These are phyloP conservation scores for Lotus japonicus DNA, from an alignment of 306 rosid genomes.

Conservation along the genomic window DNA sequence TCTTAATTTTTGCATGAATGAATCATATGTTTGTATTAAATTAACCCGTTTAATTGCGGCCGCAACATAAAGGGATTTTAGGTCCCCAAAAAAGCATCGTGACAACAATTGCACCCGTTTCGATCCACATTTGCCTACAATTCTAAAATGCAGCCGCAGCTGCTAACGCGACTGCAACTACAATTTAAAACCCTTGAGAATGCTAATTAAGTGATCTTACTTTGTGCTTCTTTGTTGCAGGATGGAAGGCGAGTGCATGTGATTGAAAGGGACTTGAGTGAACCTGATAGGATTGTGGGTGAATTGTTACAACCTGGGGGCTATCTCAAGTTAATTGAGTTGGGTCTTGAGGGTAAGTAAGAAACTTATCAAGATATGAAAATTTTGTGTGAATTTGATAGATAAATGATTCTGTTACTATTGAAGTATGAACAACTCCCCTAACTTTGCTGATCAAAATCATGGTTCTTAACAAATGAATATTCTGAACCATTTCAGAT, in stretches of 20 bases:
- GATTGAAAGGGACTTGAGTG: constrained; percentile 60
- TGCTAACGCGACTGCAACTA: too few relatives aligned
- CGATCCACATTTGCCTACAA: too few relatives aligned
- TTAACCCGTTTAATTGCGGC: too few relatives aligned
- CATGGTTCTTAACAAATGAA: background rate
- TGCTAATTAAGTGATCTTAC: background rate
- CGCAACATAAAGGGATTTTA: too few relatives aligned
- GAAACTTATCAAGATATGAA: background rate
- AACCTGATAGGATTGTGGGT: constrained; percentile 86
- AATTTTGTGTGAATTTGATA: background rate
- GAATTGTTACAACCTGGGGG: constrained; percentile 93
- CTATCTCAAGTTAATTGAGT: constrained; percentile 64
- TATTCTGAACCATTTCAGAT: constrained; percentile 39
- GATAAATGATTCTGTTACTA: background rate
- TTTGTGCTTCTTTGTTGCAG: constrained; percentile 22
- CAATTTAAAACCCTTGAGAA: background rate
- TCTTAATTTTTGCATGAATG: background rate
- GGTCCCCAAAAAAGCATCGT: too few relatives aligned
- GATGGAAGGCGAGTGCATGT: constrained; percentile 56
- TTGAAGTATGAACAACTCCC: background rate
- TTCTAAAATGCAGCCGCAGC: too few relatives aligned
- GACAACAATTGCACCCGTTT: too few relatives aligned
- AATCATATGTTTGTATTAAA: constrained; percentile 1
- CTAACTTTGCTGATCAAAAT: background rate
- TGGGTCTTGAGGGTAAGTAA: constrained; percentile 68